Conservation (phyloP, 805 yeast genomes). For the Spathaspora hagerdaliae region DNA sequence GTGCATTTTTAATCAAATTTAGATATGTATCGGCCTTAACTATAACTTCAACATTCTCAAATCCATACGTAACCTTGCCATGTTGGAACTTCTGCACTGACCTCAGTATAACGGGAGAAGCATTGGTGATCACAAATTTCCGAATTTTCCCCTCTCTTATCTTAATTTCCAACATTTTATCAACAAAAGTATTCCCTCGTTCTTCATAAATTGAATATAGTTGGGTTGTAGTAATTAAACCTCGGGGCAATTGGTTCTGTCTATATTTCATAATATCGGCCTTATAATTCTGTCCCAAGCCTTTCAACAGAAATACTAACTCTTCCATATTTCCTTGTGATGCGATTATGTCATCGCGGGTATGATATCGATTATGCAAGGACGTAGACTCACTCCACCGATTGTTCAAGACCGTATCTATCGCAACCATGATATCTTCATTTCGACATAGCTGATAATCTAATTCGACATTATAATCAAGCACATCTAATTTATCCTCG, state of each 20-base stretch:
- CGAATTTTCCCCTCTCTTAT: conserved; percentile 34
- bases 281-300: conserved; percentile 29
- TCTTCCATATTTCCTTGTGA: conserved; percentile 16
- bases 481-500: conserved; percentile 12
- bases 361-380: conserved; percentile 20
- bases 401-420: conserved; percentile 28
- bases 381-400: conserved; percentile 36
- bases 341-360: neutral
- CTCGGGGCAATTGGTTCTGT: conserved; percentile 29
- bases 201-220: conserved; percentile 45
- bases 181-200: conserved; percentile 46
- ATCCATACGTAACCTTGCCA: conserved; percentile 40
- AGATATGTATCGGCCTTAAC: conserved; percentile 22
- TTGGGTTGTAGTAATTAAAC: conserved; percentile 42
- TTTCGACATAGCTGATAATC: conserved; percentile 32
- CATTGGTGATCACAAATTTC: conserved; percentile 39
- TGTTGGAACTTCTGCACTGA: conserved; percentile 24
- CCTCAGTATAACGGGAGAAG: conserved; percentile 42
- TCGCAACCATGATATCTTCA: conserved; percentile 27
- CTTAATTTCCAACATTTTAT: conserved; percentile 37
- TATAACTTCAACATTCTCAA: conserved; percentile 38
- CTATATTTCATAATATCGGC: conserved; percentile 36
- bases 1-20: conserved; percentile 12
- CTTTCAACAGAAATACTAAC: conserved; percentile 29
- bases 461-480: conserved; percentile 36